Evolutionary conservation across 1,284 basidiomycete genomes (phyloP).

Genomic region (Cystobasidiaceae sp.): DNA sequence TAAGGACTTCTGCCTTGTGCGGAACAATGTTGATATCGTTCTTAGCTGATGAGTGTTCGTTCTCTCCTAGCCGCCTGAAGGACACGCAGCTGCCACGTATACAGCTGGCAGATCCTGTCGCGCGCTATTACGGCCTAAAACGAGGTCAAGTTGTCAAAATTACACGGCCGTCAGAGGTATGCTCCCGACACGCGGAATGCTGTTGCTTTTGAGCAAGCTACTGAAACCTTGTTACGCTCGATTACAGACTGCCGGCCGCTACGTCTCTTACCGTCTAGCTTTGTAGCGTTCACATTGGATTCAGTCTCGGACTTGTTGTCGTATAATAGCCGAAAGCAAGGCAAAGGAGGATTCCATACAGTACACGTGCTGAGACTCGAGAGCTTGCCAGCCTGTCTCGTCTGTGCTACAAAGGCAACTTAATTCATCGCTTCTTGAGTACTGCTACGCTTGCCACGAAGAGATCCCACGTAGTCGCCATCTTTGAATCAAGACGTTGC

Average conservation of each 20-base stretch:
- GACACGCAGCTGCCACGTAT: constrained; percentile 98
- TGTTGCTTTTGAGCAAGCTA: neutral
- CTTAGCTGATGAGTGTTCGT: constrained; percentile 20
- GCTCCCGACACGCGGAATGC: neutral
- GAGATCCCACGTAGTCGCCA: no score
- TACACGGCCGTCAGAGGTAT: constrained; percentile 91
- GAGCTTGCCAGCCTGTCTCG: no score
- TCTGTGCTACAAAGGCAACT: no score
- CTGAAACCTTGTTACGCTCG: neutral
- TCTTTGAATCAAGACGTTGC: no score
- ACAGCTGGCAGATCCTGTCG: constrained; percentile 91
- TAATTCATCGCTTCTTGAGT: no score
- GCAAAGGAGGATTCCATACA: no score
- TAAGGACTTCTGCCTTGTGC: constrained; percentile 51
- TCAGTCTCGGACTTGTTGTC: no score
- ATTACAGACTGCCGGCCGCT: constrained; percentile 28
- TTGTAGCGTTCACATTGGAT: no score
- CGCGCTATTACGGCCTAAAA: constrained; percentile 91
- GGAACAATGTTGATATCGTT: neutral
- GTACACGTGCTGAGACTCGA: no score
- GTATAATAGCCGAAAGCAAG: no score
- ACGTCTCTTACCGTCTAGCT: constrained; percentile 30
- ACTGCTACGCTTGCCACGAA: no score
- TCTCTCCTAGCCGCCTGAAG: constrained; percentile 71
- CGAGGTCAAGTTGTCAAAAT: constrained; percentile 98